Base-by-base conservation (phyloP, 169 alveolate species). In the Cyclospora cayetanensis region DNA sequence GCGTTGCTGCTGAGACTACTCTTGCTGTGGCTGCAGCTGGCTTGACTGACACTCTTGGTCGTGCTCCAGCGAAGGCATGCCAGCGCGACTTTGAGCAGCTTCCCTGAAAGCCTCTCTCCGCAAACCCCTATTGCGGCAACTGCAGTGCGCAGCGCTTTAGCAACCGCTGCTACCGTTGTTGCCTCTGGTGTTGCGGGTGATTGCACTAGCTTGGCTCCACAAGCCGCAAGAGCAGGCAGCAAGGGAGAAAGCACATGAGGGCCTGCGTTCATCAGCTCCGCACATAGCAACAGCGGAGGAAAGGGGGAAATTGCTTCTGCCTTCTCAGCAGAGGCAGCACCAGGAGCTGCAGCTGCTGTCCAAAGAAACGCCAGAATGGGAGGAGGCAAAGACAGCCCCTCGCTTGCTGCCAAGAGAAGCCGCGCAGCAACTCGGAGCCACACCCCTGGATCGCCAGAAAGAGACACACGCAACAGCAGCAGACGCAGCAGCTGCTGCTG, bases 61-160 rank as follows among this genome's bases (percentile, higher is more conserved):
- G 35, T 37, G 65, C 66, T 76, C 53, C 72, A 79, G 88, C 70
- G 88, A 46, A 79, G 88, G 34, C 88, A 79, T 7, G 88, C 9
- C 66, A 46, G 22, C 18, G 88, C 4, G 25, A 79, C 22, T 27
- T 15, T 29, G 46, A 79, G 31, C 22, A 79, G 88, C 72, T 31
- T 79, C 34, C 41, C 88, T 22, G 88, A 66, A 46, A 79, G 50
- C 22, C 72, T 41, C 35, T 79, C 88, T 20, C 88, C 88, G 50
- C 88, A 79, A 22, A 55, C 88, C 18, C 88, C 88, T 22, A 70
- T 79, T 79, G 88, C 88, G 12, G 88, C 70, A 27, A 79, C 88
- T 18, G 88, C 88, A 25, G 66, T 50, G 72, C 88, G 43, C 53
- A 79, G 72, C 22, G 88, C 50, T 70, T 79, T 79, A 25, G 88